Conservation (phyloP, 768 basidiomycete species). For the Arthromyces matolae region DNA sequence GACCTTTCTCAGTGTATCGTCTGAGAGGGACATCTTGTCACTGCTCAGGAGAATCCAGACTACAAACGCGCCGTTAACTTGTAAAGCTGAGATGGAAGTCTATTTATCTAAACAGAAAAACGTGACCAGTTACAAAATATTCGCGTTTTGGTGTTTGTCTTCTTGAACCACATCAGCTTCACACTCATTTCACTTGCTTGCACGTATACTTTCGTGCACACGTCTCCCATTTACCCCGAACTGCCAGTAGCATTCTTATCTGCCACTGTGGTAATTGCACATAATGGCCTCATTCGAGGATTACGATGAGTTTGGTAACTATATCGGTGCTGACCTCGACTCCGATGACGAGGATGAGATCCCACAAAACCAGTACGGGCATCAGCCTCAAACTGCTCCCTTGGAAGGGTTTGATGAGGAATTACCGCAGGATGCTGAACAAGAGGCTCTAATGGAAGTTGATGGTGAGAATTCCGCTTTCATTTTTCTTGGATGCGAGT, state of each 20-base stretch:
- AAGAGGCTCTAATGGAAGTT: conserved; percentile 76
- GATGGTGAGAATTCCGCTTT: conserved; percentile 50
- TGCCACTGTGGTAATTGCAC: too few relatives aligned
- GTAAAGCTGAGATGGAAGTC: not conserved
- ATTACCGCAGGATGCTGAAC: conserved; percentile 48
- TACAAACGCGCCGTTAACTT: not conserved
- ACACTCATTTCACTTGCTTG: too few relatives aligned
- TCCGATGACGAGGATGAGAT: conserved; percentile 77
- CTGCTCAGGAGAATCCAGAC: not conserved
- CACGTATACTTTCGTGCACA: too few relatives aligned
- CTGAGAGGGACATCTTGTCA: conserved; percentile 25
- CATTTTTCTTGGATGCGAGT: conserved; percentile 14
- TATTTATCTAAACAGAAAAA: conserved; percentile 3
- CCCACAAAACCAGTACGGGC: conserved; percentile 46
- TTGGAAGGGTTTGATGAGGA: conserved; percentile 87
- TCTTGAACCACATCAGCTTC: too few relatives aligned
- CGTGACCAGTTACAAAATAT: conserved; percentile 33
- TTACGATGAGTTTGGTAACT: conserved; percentile 96
- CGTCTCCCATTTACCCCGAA: too few relatives aligned
- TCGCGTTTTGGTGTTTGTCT: conserved; percentile 12
- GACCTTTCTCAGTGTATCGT: conserved; percentile 57
- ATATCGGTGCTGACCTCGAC: conserved; percentile 92
- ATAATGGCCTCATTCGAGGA: conserved; percentile 64
- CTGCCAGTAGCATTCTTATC: too few relatives aligned
- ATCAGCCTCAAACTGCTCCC: conserved; percentile 41